These are phyloP conservation scores for Talaromyces verruculosus DNA, from an alignment of 2,329 filamentous ascomycete species.

Conservation along the genomic window DNA sequence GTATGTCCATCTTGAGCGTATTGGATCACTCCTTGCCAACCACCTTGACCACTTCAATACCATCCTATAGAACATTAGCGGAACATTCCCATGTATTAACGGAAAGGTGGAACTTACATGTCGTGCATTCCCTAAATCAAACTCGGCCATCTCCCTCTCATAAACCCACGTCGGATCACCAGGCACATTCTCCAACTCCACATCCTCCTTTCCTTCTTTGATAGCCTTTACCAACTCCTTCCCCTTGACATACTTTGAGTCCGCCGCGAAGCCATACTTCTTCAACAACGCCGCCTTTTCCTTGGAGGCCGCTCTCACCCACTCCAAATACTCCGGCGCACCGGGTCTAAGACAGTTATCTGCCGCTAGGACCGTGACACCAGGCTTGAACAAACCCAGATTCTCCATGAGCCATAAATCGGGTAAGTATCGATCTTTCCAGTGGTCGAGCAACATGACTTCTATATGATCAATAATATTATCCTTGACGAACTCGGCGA, in stretches of 20 bases:
- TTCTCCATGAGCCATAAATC: conserved; percentile 78
- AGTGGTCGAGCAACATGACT: conserved; percentile 76
- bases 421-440: conserved; percentile 71
- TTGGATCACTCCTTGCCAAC: conserved; percentile 16
- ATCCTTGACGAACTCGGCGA: conserved; percentile 58
- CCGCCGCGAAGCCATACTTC: conserved; percentile 58
- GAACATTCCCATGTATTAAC: background rate
- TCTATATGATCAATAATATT: conserved; percentile 62
- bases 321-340: conserved; percentile 22
- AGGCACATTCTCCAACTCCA: conserved; percentile 30
- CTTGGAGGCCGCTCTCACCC: conserved; percentile 4
- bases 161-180: conserved; percentile 68
- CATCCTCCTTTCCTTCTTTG: conserved; percentile 28
- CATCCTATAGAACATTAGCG: conserved; percentile 7
- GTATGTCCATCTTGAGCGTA: background rate
- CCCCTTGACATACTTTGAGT: conserved; percentile 36
- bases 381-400: conserved; percentile 58
- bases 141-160: conserved; percentile 54
- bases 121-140: background rate
- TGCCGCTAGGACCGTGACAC: conserved; percentile 51
- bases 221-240: conserved; percentile 30
- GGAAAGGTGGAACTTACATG: background rate
- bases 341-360: conserved; percentile 49
- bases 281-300: conserved; percentile 16
- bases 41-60: conserved; percentile 19